phyloP scores from a whole-genome alignment of 352 stramenopile species.

The Globisporangium iwayamae region DNA sequence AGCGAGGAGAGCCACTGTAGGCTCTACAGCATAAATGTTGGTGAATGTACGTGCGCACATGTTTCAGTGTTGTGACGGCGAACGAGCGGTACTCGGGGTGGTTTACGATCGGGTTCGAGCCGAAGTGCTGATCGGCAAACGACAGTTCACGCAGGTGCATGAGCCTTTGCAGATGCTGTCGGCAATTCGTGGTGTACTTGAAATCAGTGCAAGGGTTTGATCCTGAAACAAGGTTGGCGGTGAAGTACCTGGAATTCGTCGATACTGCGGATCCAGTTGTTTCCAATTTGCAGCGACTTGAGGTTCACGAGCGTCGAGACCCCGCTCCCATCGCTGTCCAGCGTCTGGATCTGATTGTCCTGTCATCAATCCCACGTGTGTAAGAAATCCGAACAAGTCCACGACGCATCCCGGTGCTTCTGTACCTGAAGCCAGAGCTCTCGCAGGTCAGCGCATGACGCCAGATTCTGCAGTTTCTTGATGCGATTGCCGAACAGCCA shows the following conservation, averaged over 20 bases:
- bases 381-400: background rate
- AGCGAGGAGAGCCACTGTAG: background rate
- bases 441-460: constrained; percentile 58
- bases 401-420: background rate
- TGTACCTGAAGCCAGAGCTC: constrained; percentile 82
- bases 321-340: constrained; percentile 30
- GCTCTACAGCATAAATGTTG: too few relatives aligned
- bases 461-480: constrained; percentile 52
- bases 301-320: constrained; percentile 70
- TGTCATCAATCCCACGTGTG: constrained; percentile 3
- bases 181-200: background rate
- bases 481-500: constrained; percentile 83
- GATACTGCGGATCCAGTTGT: constrained; percentile 71
- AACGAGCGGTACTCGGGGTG: constrained; percentile 73
- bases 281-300: constrained; percentile 60
- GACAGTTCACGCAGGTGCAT: constrained; percentile 51
- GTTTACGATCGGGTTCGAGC: constrained; percentile 63
- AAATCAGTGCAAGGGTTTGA: background rate
- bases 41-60: constrained; percentile 26
- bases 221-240: too few relatives aligned
- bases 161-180: constrained; percentile 46
- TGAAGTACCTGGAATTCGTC: constrained; percentile 48
- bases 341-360: constrained; percentile 63
- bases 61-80: constrained; percentile 59
- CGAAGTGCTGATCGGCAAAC: constrained; percentile 84